Base-by-base conservation (phyloP, 1,284 basidiomycete genomes). In the Ganoderma multipileum region DNA sequence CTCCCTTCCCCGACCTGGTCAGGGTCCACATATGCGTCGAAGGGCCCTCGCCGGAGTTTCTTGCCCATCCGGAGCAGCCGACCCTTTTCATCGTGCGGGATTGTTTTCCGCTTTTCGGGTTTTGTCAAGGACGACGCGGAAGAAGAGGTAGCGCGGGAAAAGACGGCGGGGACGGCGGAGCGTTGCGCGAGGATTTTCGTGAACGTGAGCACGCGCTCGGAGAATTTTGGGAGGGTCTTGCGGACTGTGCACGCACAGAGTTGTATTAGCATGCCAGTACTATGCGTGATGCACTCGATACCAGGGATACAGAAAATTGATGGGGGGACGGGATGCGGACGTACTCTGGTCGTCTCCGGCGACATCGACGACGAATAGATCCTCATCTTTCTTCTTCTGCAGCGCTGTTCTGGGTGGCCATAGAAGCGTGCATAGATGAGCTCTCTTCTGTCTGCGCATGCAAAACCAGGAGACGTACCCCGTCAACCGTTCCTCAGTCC, bases 131-230 rank as follows among this genome's bases (percentile, higher is more conserved):
- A 67, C 2, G 74, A 54, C 16, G n/a, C 23, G 7, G 63, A 67
- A 0, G 73, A 55, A 0, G 75, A 55, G 1, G 73, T 69, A 23
- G 73, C 73, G 47, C 79, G 83, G 12, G 94, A 91, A 63, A 86
- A 82, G 55, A 97, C 88, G 0, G 96, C 93, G 16, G 96, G 95
- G 2, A 96, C 87, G 26, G 95, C 94, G 3, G 94, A 96, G 38
- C 95, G 91, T 79, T 95, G 89, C 0, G 88, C 81, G 20, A 99
- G 88, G 55, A 98, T 93, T 83, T 95, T 93, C 6, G 92, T 84
- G 0, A 94, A 94, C 44, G 90, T 94, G 28, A 97, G 83, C 60
- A 86, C 81, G 1, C 82, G 75, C 30, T 79, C 81, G 20, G 88
- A 88, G 75, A 86, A 90, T 71, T 85, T 85, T 16, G 86, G 87